Evolutionary conservation across 2,329 filamentous ascomycete genomes (phyloP), one percentile per base, ranked within the genome.

Genomic region (Colletotrichum karsti): DNA sequence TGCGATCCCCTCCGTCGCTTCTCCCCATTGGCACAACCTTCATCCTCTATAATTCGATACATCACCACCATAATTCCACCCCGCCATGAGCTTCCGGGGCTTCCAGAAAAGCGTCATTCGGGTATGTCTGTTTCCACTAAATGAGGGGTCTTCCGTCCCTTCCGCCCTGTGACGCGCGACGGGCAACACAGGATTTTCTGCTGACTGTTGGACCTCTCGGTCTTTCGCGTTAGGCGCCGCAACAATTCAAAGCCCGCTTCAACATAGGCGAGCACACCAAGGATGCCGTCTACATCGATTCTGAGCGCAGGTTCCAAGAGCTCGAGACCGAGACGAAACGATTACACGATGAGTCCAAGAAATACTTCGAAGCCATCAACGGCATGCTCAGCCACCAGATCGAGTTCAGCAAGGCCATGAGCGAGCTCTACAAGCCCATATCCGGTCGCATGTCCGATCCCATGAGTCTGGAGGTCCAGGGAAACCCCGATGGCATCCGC

Each of bases 341-440:
- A 81, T 90, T 98, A 30, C 95, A 98, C 82, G 94, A 97, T 84
- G 95, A 98, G 82, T 97, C 94, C 63, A 93, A 95, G 80, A 98
- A 97, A 83, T 99, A 99, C 81, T 98, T 97, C 75, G 91, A 97
- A 60, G 93, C 96, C 78, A 98, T 99, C 83, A 98, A 98, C 83
- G 93, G 92, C 85, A 99, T 99, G 96, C 88, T 99, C 75, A 89
- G 86, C 77, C 95, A 98, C 82, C 96, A 99, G 84, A 98, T 99
- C 81, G 95, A 97, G 79, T 99, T 99, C 84, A 97, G 95, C 74
- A 90, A 97, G 82, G 93, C 95, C 72, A 95, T 97, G 85, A 92
- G 92, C 71, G 96, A 99, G 81, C 92, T 99, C 75, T 99, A 99
- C 87, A 97, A 97, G 79, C 96, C 96, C 73, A 99, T 99, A 75